Base-by-base conservation (phyloP, 345 rosid species). In the Nephelium lappaceum region DNA sequence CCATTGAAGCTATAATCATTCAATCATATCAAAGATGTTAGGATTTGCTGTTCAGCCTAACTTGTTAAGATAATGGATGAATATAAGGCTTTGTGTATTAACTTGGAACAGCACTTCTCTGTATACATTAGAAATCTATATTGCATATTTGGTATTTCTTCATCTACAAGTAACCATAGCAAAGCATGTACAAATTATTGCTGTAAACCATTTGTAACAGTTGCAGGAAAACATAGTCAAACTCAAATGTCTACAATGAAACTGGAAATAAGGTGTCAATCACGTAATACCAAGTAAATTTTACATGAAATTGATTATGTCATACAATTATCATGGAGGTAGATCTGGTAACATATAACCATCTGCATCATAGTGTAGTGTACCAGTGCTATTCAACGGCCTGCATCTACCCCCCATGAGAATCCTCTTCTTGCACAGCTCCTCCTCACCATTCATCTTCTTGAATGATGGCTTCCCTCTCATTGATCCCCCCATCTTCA, bases 371-470 rank as follows among this genome's bases (percentile, higher is more conserved):
- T 86, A 90, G 27, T 76, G 83, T 64, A 90, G 85, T 21, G 81
- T 47, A 3, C 88, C 88, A 6, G 93, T 88, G 60, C 10, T 14
- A 69, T 70, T 81, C 49, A 87, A 73, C 8, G 93, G 97, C 81
- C 67, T 85, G 86, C 97, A 92, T 74, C 73, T 92, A 72, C 36
- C 87, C 14, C 96, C 96, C 88, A 89, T 83, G n/a, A 92, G 81
- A 60, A 90, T 92, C 81, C 93, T 90, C 87, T 87, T 92, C 89
- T 87, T 92, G 84, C 96, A 92, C 14, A 92, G 75, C 79, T 89
- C 94, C 31, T 60, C 71, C 0, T n/a, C 69, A 19, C 24, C 62
- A 19, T 31, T 31, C 36, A 6, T 42, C 72, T n/a, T 38, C 72
- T 39, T 70, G 24, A 19, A 18, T 8, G 11, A 57, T n/a, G 62